Evolutionary conservation across 2,329 filamentous ascomycete genomes (phyloP), one percentile per base, ranked within the genome.

Genomic region (Penicillium paneum): DNA sequence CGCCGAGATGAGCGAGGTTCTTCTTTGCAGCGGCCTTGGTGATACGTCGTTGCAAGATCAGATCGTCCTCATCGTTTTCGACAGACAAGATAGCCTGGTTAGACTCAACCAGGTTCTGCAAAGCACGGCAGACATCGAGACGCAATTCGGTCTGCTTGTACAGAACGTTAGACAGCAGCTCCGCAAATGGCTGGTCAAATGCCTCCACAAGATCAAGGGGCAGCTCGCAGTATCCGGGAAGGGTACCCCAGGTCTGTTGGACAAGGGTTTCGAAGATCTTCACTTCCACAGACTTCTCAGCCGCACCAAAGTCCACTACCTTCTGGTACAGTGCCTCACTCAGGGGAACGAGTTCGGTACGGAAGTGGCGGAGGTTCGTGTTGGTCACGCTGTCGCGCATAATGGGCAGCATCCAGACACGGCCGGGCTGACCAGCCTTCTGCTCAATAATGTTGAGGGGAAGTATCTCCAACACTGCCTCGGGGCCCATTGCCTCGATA

Each of bases 231-330:
- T 97, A 99, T 1, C 94, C 94, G 0, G 94, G 93, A 15, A 99
- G 81, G 48, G 89, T 87, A 0, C 90, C 91, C 94, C 94, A 99
- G 39, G 93, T 92, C 70, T 99, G 94, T 63, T 95, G 89, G 8
- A 99, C 90, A 5, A 99, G 79, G 0, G 94, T 97, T 76, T 99
- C 93, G 70, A 94, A 99, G 55, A 99, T 95, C 79, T 99, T 99
- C 69, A 94, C 83, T 71, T 97, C 91, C 82, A 96, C 92, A 0
- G 91, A 94, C 80, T 96, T 97, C 68, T 93, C 89, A 13, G 84
- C 85, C 21, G 83, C 78, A 13, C 89, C 90, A 65, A 95, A 89
- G 58, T 96, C 88, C 43, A 96, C 78, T 5, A 97, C 89, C 61
- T 84, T 86, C 71, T 97, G 90, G 72, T 93, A 97, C 80, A 99